Evolutionary conservation across 306 rosid species (phyloP).

Genomic region (Prunus padus): DNA sequence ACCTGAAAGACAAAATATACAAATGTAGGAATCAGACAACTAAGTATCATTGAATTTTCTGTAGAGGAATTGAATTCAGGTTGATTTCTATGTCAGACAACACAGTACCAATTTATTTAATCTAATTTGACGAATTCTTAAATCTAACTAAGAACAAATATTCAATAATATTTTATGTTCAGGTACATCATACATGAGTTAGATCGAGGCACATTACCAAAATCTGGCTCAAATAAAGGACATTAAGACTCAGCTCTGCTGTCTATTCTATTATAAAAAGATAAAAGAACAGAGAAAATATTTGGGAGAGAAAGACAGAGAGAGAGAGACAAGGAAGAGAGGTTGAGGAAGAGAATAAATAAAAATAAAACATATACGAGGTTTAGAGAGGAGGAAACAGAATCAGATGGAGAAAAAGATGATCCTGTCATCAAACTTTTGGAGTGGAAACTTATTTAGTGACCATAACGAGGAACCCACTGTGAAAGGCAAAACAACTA

Average conservation of each 20-base stretch:
- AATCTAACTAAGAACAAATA: not conserved
- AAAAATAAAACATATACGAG: not conserved
- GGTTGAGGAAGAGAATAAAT: not conserved
- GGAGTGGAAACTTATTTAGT: not conserved
- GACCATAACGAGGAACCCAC: not conserved
- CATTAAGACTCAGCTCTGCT: not conserved
- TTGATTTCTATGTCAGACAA: constrained; percentile 5
- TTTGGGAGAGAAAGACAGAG: not conserved
- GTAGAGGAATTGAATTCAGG: not conserved
- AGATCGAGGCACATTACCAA: not conserved
- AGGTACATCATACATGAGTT: not conserved
- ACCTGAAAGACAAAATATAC: constrained; percentile 48
- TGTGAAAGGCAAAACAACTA: not conserved
- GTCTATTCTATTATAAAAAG: not conserved
- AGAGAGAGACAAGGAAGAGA: not conserved
- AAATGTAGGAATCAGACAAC: constrained; percentile 15
- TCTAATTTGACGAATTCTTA: not conserved
- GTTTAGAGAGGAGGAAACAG: not conserved
- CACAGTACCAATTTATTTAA: not conserved
- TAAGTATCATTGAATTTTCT: constrained; percentile 6
- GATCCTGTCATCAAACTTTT: not conserved
- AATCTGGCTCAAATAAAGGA: not conserved
- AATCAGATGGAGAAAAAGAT: not conserved
- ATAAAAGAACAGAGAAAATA: too few relatives aligned
- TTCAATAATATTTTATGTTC: not conserved